Evolutionary conservation across 345 rosid species (phyloP).

Genomic region (Leavenworthia alabamica): DNA sequence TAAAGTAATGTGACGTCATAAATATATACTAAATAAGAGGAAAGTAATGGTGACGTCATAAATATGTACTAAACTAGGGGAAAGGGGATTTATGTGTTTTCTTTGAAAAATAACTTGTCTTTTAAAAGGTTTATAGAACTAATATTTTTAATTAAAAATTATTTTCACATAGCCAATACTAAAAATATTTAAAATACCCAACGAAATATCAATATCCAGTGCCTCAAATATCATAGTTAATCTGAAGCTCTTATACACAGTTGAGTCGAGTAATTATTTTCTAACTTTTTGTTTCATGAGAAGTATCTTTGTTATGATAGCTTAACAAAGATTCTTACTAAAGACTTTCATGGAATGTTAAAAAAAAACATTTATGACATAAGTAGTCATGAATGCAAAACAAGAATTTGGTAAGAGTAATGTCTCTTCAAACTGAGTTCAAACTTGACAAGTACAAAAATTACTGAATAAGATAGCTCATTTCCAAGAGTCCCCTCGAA

Average conservation of each 20-base stretch:
- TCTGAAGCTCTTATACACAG: too few species aligned
- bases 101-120: too few species aligned
- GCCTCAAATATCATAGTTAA: too few species aligned
- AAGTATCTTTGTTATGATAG: neutral
- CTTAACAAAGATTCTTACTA: slow-evolving; percentile 8
- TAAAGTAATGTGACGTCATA: neutral
- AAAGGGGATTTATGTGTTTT: too few species aligned
- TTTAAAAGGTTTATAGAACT: neutral
- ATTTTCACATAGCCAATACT: neutral
- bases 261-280: too few species aligned
- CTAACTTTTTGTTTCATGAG: too few species aligned
- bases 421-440: too few species aligned
- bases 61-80: too few species aligned
- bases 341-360: slow-evolving; percentile 7
- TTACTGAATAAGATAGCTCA: slow-evolving; percentile 18
- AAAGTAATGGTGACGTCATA: neutral
- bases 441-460: too few species aligned
- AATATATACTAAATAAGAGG: too few species aligned
- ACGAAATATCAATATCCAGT: neutral
- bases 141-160: neutral
- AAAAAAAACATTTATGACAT: slow-evolving; percentile 5
- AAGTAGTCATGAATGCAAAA: slow-evolving; percentile 15
- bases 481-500: slow-evolving; percentile 27
- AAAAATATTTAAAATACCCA: neutral
- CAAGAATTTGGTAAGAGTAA: slow-evolving; percentile 17